Evolutionary conservation across 2,329 filamentous ascomycete genomes (phyloP).

Genomic region (Xylariaceae sp.): DNA sequence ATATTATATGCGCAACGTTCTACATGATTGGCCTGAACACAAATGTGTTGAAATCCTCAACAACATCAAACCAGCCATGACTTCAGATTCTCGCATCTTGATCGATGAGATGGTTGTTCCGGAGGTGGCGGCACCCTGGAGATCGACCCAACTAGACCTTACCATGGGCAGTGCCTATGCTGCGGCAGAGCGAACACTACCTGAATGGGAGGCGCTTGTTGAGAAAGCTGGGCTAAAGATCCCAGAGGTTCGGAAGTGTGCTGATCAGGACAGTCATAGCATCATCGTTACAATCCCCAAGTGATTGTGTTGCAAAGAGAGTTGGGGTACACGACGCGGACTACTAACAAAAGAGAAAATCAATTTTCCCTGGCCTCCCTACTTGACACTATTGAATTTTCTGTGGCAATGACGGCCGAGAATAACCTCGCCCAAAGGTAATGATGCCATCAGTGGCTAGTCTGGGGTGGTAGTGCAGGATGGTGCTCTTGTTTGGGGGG

Average conservation of each 20-base stretch:
- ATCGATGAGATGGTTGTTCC: constrained; percentile 22
- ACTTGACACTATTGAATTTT: no score
- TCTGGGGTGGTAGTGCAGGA: no score
- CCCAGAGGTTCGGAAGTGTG: constrained; percentile 10
- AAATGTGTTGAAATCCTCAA: constrained; percentile 17
- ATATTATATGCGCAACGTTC: constrained; percentile 21
- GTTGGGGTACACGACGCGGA: no score
- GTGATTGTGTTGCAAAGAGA: no score
- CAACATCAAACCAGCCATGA: constrained; percentile 16
- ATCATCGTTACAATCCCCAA: constrained; percentile 12
- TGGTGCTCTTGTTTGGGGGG: no score
- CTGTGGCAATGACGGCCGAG: no score
- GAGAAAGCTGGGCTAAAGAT: constrained; percentile 11
- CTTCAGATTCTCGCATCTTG: constrained; percentile 11
- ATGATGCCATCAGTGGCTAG: no score
- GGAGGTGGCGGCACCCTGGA: constrained; percentile 14
- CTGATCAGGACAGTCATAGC: constrained; percentile 12
- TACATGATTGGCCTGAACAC: constrained; percentile 15
- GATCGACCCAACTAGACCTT: constrained; percentile 14
- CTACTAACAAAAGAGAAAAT: no score
- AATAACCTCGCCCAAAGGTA: no score
- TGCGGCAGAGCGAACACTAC: constrained; percentile 12
- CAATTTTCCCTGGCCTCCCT: no score
- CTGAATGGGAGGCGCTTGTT: constrained; percentile 13
- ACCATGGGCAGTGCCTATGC: constrained; percentile 12